Percentiles rank a stretch among this genome's conserved stretches.
phyloP scores from a whole-genome alignment of 2,329 filamentous ascomycete genomes.

The Aaosphaeria arxii region DNA sequence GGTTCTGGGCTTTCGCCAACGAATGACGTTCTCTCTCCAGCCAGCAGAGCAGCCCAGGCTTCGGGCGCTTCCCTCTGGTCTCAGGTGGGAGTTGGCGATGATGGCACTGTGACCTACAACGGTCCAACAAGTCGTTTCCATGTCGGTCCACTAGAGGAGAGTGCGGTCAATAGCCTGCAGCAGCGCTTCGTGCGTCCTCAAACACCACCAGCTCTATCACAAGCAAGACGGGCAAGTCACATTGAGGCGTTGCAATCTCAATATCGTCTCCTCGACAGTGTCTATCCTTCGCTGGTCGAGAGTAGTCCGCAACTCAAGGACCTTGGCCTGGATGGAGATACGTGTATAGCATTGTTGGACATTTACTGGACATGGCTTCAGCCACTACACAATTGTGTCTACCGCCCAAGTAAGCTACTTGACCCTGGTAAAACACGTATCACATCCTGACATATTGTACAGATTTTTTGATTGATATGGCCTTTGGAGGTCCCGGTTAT shows the following conservation, averaged over 20 bases:
- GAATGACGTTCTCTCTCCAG: too few species aligned
- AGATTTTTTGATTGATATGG: conserved; percentile 18
- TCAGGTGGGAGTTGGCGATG: neutral
- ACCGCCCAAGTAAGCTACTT: conserved; percentile 6
- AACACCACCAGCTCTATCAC: neutral
- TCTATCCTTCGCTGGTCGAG: neutral
- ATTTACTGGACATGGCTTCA: conserved; percentile 18
- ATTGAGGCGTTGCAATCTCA: neutral
- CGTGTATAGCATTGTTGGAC: conserved; percentile 4
- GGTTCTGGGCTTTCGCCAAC: too few species aligned
- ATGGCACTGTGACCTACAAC: neutral
- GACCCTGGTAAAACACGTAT: neutral
- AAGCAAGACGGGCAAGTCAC: neutral
- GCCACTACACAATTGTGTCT: conserved; percentile 17
- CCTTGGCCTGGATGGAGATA: neutral
- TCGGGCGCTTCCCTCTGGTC: neutral
- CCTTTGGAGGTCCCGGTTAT: conserved; percentile 14
- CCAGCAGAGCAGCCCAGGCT: neutral
- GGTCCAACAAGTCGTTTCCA: neutral
- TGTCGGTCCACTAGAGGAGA: neutral
- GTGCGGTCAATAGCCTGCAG: neutral
- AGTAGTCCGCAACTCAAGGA: neutral
- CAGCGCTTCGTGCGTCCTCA: neutral
- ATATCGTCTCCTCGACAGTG: neutral
- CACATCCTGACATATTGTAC: neutral